Percentiles rank a stretch among this genome's conserved stretches.
These are phyloP conservation scores for Chloris gayana DNA, from an alignment of 176 grass and related monocot genomes.

Conservation along the genomic window DNA sequence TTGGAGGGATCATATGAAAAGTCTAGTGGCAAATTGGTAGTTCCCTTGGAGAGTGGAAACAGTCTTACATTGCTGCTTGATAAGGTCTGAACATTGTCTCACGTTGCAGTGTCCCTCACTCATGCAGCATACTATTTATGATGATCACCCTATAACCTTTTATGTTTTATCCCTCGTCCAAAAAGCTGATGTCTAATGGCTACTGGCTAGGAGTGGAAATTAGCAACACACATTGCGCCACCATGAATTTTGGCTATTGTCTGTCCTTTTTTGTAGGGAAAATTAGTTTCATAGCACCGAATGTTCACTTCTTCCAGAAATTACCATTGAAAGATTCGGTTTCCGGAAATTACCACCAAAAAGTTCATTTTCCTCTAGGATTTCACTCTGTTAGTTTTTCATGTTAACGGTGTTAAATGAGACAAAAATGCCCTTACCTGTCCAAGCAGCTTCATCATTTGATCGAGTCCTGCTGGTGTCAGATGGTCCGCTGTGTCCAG, in stretches of 20 bases:
- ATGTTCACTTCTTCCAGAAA: too few species aligned
- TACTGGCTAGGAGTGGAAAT: neutral
- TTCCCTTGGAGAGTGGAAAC: slow-evolving; percentile 78
- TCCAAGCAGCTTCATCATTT: too few species aligned
- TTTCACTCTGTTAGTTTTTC: too few species aligned
- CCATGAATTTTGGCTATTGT: neutral
- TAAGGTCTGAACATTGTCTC: slow-evolving; percentile 63
- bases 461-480: too few species aligned
- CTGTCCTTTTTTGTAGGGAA: too few species aligned
- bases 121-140: neutral
- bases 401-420: too few species aligned
- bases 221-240: neutral
- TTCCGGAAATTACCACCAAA: too few species aligned
- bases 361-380: too few species aligned
- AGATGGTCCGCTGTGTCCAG: too few species aligned
- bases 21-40: slow-evolving; percentile 59
- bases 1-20: slow-evolving; percentile 75
- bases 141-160: neutral
- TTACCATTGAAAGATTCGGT: too few species aligned
- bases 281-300: too few species aligned
- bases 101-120: neutral
- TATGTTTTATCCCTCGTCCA: neutral
- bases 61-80: slow-evolving; percentile 63
- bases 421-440: too few species aligned
- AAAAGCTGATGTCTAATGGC: neutral